Conservation (phyloP, 352 stramenopile genomes). For the Halophytophthora polymorphica region DNA sequence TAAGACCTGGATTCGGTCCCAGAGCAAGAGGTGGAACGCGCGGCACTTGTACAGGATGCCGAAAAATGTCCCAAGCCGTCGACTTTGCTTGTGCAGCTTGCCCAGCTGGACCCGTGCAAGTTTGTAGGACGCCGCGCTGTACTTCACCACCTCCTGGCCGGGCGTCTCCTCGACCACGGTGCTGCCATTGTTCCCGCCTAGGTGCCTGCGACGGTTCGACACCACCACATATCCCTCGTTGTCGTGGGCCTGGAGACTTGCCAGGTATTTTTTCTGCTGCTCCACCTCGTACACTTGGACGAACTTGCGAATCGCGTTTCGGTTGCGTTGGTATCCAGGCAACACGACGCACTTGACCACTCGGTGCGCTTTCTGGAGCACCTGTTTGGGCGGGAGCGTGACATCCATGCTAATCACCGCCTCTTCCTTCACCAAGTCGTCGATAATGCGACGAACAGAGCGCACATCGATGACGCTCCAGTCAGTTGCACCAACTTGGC, state of each 20-base stretch:
- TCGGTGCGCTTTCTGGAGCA: conserved; percentile 60
- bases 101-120: conserved; percentile 49
- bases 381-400: conserved; percentile 56
- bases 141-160: conserved; percentile 61
- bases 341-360: conserved; percentile 70
- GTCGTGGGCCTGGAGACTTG: conserved; percentile 47
- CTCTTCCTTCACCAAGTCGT: conserved; percentile 52
- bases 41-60: conserved; percentile 69
- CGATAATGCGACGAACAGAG: conserved; percentile 61
- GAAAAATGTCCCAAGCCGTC: conserved; percentile 71
- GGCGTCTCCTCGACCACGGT: conserved; percentile 21
- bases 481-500: conserved; percentile 23
- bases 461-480: conserved; percentile 58
- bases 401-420: conserved; percentile 61
- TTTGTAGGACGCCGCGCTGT: conserved; percentile 63
- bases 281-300: conserved; percentile 64
- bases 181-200: conserved; percentile 7
- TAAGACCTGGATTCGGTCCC: conserved; percentile 39
- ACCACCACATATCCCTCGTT: conserved; percentile 66
- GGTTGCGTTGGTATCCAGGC: conserved; percentile 46
- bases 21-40: conserved; percentile 64
- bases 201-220: conserved; percentile 36
- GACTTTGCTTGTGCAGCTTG: conserved; percentile 65
- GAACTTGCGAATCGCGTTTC: conserved; percentile 47
- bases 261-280: conserved; percentile 59